A percentile compares a stretch with the other conserved stretches of the same genome.
These are phyloP conservation scores for Lichtheimia hyalospora DNA, from an alignment of 371 early-diverging fungal species.

Conservation along the genomic window DNA sequence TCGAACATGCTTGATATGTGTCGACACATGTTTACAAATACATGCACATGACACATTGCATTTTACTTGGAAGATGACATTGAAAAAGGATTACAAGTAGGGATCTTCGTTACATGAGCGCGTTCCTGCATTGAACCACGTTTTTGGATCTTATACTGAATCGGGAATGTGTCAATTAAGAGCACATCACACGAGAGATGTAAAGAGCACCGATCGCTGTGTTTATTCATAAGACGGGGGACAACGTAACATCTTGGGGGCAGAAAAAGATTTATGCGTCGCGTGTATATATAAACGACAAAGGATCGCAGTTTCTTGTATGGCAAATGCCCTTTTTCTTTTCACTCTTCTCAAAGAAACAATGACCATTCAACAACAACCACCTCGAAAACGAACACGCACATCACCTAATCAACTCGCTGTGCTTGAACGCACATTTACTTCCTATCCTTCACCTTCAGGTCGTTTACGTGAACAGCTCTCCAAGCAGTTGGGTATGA, in stretches of 20 bases:
- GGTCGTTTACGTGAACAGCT: constrained; percentile 82
- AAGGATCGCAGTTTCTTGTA: too few relatives aligned
- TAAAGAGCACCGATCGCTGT: too few relatives aligned
- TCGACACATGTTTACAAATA: too few relatives aligned
- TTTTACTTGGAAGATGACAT: neutral
- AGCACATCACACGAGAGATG: constrained; percentile 10
- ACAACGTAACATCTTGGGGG: too few relatives aligned
- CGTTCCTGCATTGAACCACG: constrained; percentile 1
- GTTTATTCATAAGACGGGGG: too few relatives aligned
- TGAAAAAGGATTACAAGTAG: neutral
- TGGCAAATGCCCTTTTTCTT: neutral
- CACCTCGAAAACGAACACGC: constrained; percentile 64
- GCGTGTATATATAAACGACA: too few relatives aligned
- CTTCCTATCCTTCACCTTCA: constrained; percentile 70
- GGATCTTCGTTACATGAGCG: constrained; percentile 1
- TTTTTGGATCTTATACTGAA: constrained; percentile 2
- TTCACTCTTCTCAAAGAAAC: neutral
- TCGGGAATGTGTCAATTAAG: constrained; percentile 18
- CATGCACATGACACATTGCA: too few relatives aligned
- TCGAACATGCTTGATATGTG: too few relatives aligned
- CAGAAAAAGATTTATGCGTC: too few relatives aligned
- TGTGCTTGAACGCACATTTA: constrained; percentile 69
- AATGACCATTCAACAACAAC: constrained; percentile 35
- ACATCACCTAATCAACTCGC: constrained; percentile 74
- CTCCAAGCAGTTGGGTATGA: constrained; percentile 86